Conservation (phyloP, 768 basidiomycete genomes). For the Naganishia vaughanmartiniae region DNA sequence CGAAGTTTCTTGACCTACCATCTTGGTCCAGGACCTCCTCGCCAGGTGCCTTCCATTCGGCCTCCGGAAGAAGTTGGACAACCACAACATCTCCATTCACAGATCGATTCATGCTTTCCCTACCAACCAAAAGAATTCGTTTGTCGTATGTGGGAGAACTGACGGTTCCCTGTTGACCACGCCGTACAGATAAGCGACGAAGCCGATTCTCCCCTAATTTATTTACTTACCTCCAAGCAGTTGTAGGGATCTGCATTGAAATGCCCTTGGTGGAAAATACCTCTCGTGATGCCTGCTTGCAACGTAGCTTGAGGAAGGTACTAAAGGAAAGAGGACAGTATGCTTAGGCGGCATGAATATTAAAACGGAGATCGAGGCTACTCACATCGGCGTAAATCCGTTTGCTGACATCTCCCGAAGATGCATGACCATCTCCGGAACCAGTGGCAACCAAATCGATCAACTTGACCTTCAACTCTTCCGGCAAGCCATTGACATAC, state of each 20-base stretch:
- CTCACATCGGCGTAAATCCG: constrained; percentile 67
- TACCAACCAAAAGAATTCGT: constrained; percentile 76
- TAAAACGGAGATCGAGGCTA: not conserved
- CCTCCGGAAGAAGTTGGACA: constrained; percentile 79
- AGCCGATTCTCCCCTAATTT: not conserved
- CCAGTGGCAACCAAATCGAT: constrained; percentile 71
- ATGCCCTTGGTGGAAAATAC: constrained; percentile 82
- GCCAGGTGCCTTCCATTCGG: constrained; percentile 85
- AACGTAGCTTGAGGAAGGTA: constrained; percentile 73
- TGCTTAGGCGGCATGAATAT: not conserved
- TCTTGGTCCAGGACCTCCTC: constrained; percentile 95
- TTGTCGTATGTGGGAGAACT: constrained; percentile 69
- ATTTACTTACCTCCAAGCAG: constrained; percentile 72
- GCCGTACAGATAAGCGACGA: not conserved
- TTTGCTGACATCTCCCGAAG: constrained; percentile 40
- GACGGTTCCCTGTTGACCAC: constrained; percentile 71
- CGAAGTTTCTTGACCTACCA: constrained; percentile 55
- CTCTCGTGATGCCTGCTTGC: constrained; percentile 77
- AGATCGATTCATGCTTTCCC: constrained; percentile 92
- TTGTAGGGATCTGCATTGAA: constrained; percentile 96
- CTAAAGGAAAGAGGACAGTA: constrained; percentile 53
- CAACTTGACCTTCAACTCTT: constrained; percentile 58
- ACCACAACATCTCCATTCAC: constrained; percentile 91
- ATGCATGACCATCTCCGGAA: constrained; percentile 59
- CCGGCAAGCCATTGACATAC: constrained; percentile 73